Percentiles rank a stretch among this genome's conserved stretches.
phyloP scores from a whole-genome alignment of 768 basidiomycete species.

The Psilocybe tampanensis region DNA sequence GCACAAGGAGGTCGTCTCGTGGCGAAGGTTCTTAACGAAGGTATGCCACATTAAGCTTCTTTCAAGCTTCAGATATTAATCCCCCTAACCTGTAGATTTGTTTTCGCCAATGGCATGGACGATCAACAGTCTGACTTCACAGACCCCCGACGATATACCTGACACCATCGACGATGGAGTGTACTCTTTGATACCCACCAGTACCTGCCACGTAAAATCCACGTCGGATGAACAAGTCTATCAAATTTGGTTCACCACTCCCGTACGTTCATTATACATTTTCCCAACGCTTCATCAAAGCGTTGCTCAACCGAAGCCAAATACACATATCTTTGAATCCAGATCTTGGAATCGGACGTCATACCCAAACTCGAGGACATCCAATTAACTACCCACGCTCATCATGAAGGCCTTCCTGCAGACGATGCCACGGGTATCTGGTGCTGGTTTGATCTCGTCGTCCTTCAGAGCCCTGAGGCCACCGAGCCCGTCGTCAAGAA shows the following conservation, averaged over 20 bases:
- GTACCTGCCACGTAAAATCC: conserved; percentile 14
- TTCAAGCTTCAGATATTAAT: background rate
- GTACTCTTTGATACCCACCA: conserved; percentile 20
- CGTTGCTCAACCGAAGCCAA: background rate
- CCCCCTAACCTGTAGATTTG: conserved; percentile 8
- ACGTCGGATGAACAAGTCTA: conserved; percentile 12
- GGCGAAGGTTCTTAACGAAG: conserved; percentile 22
- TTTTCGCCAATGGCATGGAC: conserved; percentile 24
- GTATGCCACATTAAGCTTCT: conserved; percentile 1
- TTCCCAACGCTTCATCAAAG: background rate
- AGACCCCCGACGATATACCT: conserved; percentile 15
- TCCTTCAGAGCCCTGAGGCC: conserved; percentile 26
- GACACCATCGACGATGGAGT: conserved; percentile 20
- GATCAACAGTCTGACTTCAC: conserved; percentile 1
- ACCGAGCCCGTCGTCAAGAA: conserved; percentile 26
- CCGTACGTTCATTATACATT: conserved; percentile 17
- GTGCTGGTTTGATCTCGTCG: conserved; percentile 36
- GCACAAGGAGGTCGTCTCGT: conserved; percentile 18
- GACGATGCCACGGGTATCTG: conserved; percentile 24
- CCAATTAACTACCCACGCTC: conserved; percentile 29
- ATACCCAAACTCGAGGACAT: conserved; percentile 26
- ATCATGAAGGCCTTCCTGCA: conserved; percentile 21
- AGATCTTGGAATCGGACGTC: conserved; percentile 25
- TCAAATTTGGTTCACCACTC: conserved; percentile 28
- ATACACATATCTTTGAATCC: background rate